Conservation (phyloP, 2,329 filamentous ascomycete species). For the Phialophora macrospora region DNA sequence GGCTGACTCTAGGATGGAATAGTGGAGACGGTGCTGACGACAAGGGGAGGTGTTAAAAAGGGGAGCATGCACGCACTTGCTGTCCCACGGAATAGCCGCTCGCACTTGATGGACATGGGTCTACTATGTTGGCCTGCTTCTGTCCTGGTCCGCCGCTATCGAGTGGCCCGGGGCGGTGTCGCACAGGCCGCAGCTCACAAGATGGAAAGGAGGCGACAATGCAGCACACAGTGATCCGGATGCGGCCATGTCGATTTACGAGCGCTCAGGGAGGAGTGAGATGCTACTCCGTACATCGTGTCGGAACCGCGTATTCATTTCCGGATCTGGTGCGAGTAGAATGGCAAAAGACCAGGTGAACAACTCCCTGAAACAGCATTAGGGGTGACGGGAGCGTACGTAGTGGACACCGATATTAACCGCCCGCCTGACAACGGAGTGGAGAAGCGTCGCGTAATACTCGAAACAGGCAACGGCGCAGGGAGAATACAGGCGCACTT, state of each 20-base stretch:
- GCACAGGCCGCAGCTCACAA: not conserved
- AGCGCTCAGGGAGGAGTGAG: not conserved
- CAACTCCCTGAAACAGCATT: not conserved
- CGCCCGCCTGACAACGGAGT: not conserved
- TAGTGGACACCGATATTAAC: not conserved
- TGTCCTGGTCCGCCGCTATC: not conserved
- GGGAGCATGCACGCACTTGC: not conserved
- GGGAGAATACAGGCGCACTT: not conserved
- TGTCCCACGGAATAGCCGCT: not conserved
- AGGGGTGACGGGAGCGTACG: not conserved
- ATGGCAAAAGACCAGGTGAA: not conserved
- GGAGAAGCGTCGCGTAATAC: not conserved
- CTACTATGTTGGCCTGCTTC: not conserved
- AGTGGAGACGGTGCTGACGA: constrained; percentile 2
- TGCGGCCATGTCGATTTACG: not conserved
- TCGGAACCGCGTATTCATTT: not conserved
- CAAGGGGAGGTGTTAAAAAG: not conserved
- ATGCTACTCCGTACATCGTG: not conserved
- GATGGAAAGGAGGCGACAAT: not conserved
- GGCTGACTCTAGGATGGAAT: constrained; percentile 1
- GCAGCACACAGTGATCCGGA: not conserved
- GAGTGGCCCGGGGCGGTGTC: not conserved
- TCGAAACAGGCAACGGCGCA: not conserved
- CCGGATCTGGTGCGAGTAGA: not conserved
- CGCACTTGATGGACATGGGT: not conserved